Percentiles rank a stretch among this genome's conserved stretches.
These are phyloP conservation scores for Hypomontagnella submonticulosa DNA, from an alignment of 495 filamentous ascomycete genomes.

Conservation along the genomic window DNA sequence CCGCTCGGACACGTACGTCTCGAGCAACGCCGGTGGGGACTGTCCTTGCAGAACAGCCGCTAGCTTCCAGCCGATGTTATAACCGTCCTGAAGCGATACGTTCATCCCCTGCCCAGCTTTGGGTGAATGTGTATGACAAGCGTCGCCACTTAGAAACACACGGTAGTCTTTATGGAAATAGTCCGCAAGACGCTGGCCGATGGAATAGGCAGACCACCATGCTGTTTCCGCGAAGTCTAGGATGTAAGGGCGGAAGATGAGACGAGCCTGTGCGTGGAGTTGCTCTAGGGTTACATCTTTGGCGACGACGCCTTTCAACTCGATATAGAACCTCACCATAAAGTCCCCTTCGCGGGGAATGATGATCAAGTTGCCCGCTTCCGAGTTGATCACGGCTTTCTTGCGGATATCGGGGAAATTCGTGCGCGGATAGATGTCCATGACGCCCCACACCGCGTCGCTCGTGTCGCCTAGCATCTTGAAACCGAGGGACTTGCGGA, in stretches of 20 bases:
- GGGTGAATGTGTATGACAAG: conserved; percentile 77
- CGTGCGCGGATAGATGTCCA: conserved; percentile 81
- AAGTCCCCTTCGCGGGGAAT: conserved; percentile 74
- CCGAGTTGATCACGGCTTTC: conserved; percentile 66
- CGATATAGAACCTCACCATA: conserved; percentile 70
- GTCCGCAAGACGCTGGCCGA: conserved; percentile 70
- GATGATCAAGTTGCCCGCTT: conserved; percentile 66
- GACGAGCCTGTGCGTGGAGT: conserved; percentile 66
- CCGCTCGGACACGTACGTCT: conserved; percentile 77
- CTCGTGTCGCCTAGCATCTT: conserved; percentile 79
- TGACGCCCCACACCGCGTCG: conserved; percentile 75
- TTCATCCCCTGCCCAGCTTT: conserved; percentile 84
- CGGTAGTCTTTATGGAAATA: conserved; percentile 65
- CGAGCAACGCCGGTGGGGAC: conserved; percentile 64
- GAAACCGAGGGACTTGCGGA: conserved; percentile 74
- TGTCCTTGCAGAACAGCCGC: conserved; percentile 69
- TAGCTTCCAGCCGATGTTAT: conserved; percentile 86
- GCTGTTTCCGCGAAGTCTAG: conserved; percentile 58
- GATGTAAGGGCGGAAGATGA: conserved; percentile 65
- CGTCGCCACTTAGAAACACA: conserved; percentile 75
- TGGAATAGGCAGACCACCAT: conserved; percentile 74
- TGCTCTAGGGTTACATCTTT: conserved; percentile 63
- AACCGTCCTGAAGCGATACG: conserved; percentile 63
- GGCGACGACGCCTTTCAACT: conserved; percentile 53
- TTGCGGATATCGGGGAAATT: conserved; percentile 80